Conservation (phyloP, 2,329 filamentous ascomycete species). For the Ophiobolus disseminans region DNA sequence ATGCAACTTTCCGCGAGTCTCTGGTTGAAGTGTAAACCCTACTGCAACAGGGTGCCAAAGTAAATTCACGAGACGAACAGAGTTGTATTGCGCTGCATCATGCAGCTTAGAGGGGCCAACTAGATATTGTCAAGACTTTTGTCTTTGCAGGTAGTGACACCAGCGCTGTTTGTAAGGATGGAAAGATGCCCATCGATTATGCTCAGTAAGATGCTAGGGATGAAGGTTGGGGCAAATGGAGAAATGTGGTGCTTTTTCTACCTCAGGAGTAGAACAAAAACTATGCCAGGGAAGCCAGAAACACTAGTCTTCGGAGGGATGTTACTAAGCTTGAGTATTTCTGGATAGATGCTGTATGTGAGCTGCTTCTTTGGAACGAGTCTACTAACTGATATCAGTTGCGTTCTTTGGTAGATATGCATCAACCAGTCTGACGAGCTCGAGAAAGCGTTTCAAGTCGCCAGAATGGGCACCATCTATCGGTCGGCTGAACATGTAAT, state of each 20-base stretch:
- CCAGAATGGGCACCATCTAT: conserved; percentile 12
- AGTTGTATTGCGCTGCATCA: too few species aligned
- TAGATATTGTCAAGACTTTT: too few species aligned
- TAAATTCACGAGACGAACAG: too few species aligned
- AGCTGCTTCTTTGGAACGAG: not conserved
- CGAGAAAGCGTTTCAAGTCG: conserved; percentile 11
- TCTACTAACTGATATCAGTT: not conserved
- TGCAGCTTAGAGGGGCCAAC: too few species aligned
- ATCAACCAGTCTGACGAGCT: conserved; percentile 14
- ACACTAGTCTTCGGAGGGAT: not conserved
- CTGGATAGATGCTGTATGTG: not conserved
- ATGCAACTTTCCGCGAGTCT: too few species aligned
- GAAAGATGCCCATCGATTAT: too few species aligned
- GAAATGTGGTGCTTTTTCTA: not conserved
- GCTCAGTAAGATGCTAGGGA: too few species aligned
- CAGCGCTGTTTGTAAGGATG: too few species aligned
- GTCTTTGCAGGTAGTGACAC: too few species aligned
- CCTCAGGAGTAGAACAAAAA: not conserved
- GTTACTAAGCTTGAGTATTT: not conserved
- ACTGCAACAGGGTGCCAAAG: too few species aligned
- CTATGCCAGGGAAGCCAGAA: not conserved
- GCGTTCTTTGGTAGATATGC: too few species aligned
- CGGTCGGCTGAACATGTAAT: conserved; percentile 4
- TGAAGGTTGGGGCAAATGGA: not conserved
- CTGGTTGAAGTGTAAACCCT: too few species aligned